phyloP scores from a whole-genome alignment of 2,329 filamentous ascomycete species.

The Alternaria rosae region DNA sequence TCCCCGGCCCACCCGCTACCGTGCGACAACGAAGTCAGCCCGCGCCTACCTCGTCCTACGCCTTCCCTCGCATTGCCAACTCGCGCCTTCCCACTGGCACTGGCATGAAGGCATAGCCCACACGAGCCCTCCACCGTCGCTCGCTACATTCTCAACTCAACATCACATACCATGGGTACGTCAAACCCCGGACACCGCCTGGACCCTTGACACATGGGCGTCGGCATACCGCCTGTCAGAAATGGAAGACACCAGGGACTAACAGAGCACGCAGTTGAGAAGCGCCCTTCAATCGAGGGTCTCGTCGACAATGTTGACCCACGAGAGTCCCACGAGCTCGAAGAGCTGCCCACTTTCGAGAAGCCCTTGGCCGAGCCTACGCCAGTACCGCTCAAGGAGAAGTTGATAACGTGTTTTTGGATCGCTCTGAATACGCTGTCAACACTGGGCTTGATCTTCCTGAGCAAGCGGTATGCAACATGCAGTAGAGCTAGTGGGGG shows the following conservation, averaged over 20 bases:
- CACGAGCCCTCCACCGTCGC: constrained; percentile 22
- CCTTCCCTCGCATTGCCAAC: not conserved
- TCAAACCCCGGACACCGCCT: constrained; percentile 5
- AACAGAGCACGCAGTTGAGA: constrained; percentile 42
- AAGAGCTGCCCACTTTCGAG: constrained; percentile 47
- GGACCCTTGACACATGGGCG: constrained; percentile 2
- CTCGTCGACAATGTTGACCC: constrained; percentile 50
- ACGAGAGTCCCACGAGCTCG: constrained; percentile 42
- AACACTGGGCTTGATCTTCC: constrained; percentile 54
- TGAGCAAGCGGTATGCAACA: constrained; percentile 53
- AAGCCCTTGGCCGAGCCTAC: constrained; percentile 32
- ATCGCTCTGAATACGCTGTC: constrained; percentile 55
- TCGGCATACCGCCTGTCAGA: not conserved
- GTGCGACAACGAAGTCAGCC: constrained; percentile 3
- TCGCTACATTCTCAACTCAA: constrained; percentile 30
- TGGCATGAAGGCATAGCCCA: constrained; percentile 40
- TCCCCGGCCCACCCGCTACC: constrained; percentile 9
- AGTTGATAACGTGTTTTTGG: constrained; percentile 50
- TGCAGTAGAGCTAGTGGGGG: not conserved
- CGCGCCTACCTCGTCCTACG: not conserved
- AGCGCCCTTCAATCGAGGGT: constrained; percentile 49
- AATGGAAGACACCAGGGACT: constrained; percentile 13
- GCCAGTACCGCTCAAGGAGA: constrained; percentile 44
- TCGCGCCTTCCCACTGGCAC: constrained; percentile 26
- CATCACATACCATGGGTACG: constrained; percentile 38